Base-by-base conservation (phyloP, 805 yeast species). In the Torulaspora delbrueckii region DNA sequence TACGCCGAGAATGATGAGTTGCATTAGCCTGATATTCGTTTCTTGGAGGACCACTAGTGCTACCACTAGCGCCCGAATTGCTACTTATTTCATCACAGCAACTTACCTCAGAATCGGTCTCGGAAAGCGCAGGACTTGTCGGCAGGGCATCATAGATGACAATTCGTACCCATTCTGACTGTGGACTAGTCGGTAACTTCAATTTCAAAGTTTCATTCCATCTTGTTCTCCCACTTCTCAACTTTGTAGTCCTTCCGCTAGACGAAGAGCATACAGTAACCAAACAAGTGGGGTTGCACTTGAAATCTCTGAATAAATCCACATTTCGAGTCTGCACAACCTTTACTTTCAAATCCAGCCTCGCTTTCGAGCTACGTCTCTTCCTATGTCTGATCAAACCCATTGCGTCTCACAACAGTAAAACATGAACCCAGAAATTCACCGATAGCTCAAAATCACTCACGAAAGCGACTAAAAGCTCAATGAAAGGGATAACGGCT, bases 201-300 rank as follows among this genome's bases (percentile, higher is more conserved):
- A 64, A 39, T 43, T 59, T 60, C 24, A 64, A 39, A 1, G 46
- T 45, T 38, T 62, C 60, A 31, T 60, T 52, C 65, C 66, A 63
- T 24, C 43, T 47, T 10, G 57, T 50, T 30, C 43, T 48, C 3
- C 59, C 52, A 32, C 56, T 52, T 37, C 51, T 57, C 42, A 55
- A 43, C 37, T 52, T 59, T 12, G 46, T 47, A 1, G 66, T 63
- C 10, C 52, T 53, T 14, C 48, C 51, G 27, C 56, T 55, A 35
- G 55, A 56, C 37, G 51, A 50, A 2, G 53, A 53, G 46, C 62
- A 56, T 14, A 63, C 59, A 3, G 58, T 56, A 9, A 60, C 60
- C 39, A 57, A 45, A 42, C 67, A 62, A 3, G 62, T 47, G 1
- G 67, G 62, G 43, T 58, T 58, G 40, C 66, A 62, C 13, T 56